Conservation (phyloP, 1,284 basidiomycete genomes). For the Hortiboletus rubellus region DNA sequence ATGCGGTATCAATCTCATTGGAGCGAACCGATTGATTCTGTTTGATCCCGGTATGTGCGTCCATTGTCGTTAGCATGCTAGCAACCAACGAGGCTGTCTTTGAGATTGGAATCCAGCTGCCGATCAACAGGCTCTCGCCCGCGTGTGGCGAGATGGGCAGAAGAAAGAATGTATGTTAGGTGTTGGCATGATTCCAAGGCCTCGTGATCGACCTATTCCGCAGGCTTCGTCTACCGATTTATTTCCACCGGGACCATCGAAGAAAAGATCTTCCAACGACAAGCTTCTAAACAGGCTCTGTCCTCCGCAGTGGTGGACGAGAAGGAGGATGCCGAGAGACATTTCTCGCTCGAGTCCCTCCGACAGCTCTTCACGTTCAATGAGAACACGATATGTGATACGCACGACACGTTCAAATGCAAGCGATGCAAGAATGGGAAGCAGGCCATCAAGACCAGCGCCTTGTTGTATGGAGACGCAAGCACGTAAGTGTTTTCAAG, state of each 20-base stretch:
- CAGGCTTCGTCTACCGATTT: constrained; percentile 97
- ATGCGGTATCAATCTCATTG: constrained; percentile 98
- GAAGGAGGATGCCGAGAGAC: constrained; percentile 93
- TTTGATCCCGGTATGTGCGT: constrained; percentile 83
- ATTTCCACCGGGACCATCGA: constrained; percentile 98
- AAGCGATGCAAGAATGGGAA: constrained; percentile 90
- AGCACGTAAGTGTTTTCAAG: constrained; percentile 76
- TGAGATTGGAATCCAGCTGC: constrained; percentile 98
- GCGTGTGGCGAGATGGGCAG: constrained; percentile 99
- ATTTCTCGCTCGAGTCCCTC: constrained; percentile 90
- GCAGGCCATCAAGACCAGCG: constrained; percentile 81
- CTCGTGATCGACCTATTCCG: constrained; percentile 1
- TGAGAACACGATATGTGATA: constrained; percentile 86
- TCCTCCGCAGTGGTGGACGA: constrained; percentile 98
- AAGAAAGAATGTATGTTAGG: constrained; percentile 90
- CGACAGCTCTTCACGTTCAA: constrained; percentile 93
- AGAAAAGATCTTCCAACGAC: constrained; percentile 97
- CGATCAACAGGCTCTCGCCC: constrained; percentile 96
- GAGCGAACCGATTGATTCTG: constrained; percentile 92
- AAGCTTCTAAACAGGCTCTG: constrained; percentile 95
- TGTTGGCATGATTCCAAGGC: background rate
- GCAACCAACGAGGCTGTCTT: background rate
- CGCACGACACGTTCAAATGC: constrained; percentile 98
- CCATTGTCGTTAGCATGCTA: background rate
- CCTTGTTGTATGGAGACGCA: constrained; percentile 93